Conservation (phyloP, 345 rosid genomes). For the Gossypium longicalyx region DNA sequence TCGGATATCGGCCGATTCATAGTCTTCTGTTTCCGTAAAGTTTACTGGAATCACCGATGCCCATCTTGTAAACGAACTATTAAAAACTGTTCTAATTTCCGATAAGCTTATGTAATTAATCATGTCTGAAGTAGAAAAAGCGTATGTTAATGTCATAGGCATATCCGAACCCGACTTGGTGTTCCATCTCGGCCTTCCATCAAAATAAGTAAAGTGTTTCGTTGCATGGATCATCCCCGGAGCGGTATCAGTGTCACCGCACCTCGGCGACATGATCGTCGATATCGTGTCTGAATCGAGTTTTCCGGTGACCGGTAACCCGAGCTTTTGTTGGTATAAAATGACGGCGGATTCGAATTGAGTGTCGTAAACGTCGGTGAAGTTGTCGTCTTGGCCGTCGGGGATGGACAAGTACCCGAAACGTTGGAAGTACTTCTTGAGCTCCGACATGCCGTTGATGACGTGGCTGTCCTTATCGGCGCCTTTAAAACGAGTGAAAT, state of each 20-base stretch:
- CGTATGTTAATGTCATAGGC: conserved; percentile 47
- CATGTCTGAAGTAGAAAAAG: conserved; percentile 47
- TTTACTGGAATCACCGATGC: conserved; percentile 64
- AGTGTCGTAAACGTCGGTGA: conserved; percentile 58
- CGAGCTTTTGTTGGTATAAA: conserved; percentile 55
- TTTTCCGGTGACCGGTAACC: conserved; percentile 57
- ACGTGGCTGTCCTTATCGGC: conserved; percentile 57
- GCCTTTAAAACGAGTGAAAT: conserved; percentile 59
- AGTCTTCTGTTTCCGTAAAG: conserved; percentile 47
- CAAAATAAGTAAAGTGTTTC: conserved; percentile 55
- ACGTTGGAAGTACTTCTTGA: conserved; percentile 69
- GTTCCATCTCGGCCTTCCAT: conserved; percentile 71
- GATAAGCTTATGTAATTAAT: conserved; percentile 43
- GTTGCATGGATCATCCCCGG: conserved; percentile 27
- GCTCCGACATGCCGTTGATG: conserved; percentile 71
- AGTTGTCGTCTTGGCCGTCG: conserved; percentile 12
- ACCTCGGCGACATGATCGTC: conserved; percentile 62
- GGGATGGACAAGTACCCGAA: conserved; percentile 64
- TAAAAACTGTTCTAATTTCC: conserved; percentile 45
- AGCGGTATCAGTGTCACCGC: conserved; percentile 62
- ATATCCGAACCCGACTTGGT: conserved; percentile 25
- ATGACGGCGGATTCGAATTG: conserved; percentile 48
- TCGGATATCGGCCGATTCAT: conserved; percentile 44
- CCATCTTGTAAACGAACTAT: conserved; percentile 67
- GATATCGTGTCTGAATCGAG: conserved; percentile 63